These are phyloP conservation scores for Blastobotrys attinorum DNA, from an alignment of 805 yeast species.

Conservation along the genomic window DNA sequence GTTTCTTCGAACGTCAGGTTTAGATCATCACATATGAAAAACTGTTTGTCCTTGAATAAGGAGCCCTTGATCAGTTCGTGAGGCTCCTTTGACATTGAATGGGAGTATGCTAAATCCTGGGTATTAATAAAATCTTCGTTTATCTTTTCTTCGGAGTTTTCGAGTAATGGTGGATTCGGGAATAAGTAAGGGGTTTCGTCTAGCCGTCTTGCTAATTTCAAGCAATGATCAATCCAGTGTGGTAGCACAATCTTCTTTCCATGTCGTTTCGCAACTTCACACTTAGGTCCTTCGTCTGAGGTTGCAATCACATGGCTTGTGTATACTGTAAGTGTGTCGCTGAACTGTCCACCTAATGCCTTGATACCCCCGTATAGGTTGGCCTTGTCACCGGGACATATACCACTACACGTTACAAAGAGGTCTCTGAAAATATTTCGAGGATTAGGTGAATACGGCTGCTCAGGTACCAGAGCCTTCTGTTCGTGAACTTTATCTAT, in stretches of 20 bases:
- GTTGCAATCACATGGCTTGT: constrained; percentile 74
- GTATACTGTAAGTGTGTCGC: constrained; percentile 52
- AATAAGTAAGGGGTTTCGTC: constrained; percentile 49
- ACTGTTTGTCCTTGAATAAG: constrained; percentile 35
- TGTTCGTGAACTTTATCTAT: constrained; percentile 39
- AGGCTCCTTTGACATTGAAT: background rate
- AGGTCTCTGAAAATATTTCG: constrained; percentile 53
- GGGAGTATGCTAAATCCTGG: background rate
- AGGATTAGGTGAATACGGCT: constrained; percentile 67
- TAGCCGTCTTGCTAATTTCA: constrained; percentile 42
- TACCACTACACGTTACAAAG: constrained; percentile 52
- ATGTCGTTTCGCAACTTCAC: constrained; percentile 42
- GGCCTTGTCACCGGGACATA: constrained; percentile 53
- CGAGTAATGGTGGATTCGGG: constrained; percentile 26
- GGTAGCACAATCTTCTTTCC: constrained; percentile 50
- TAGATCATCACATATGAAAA: constrained; percentile 51
- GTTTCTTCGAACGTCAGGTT: constrained; percentile 40
- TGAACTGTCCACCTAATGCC: constrained; percentile 70
- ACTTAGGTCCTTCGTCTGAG: constrained; percentile 45
- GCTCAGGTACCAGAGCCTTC: constrained; percentile 40
- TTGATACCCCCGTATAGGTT: constrained; percentile 59
- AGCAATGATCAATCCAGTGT: constrained; percentile 70
- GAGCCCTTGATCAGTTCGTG: constrained; percentile 8
- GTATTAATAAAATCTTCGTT: background rate
- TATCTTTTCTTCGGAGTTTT: constrained; percentile 6